Base-by-base conservation (phyloP, 1,284 basidiomycete genomes). In the Ganoderma leucocontextum region DNA sequence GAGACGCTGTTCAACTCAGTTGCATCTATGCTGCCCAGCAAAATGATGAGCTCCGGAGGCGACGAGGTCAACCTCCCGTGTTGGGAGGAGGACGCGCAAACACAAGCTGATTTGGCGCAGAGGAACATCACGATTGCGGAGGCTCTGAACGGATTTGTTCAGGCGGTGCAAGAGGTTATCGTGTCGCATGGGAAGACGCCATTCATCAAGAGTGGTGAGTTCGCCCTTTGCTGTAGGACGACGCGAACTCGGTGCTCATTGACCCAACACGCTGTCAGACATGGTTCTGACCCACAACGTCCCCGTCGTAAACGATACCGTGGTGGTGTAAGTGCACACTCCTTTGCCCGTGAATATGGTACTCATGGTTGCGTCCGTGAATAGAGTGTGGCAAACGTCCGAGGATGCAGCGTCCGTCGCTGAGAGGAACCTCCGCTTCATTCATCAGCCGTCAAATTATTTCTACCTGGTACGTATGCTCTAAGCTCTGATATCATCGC, bases 61-160 rank as follows among this genome's bases (percentile, higher is more conserved):
- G 94, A 96, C 75, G 94, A 96, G 78, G 79, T 95, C 67, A 94
- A 95, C 74, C 73, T 78, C 4, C 82, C 83, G 25, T 95, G 93
- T 78, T 95, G 92, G 77, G 80, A 81, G 0, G 78, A 89, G 33
- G 93, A 95, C 76, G 74, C 79, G 4, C 78, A 84, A 70, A 92
- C 91, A 0, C 84, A 87, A 72, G 76, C 77, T 0, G 85, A 85
- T n/a, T 80, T 93, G 58, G 73, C 80, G 59, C 67, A 73, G 63
- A 80, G 79, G 17, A 85, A 85, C 6, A 79, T 81, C 73, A 90
- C 87, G 0, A 78, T 94, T 13, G 84, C 87, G 35, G 80, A 91
- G 62, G 91, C 91, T 0, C 78, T 96, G 57, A 82, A 85, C 69
- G 75, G 77, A 0, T 95, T 95, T 76, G 86, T 88, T 3, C 78